Conservation (phyloP, 2,329 filamentous ascomycete genomes). For the Aureobasidium zeae region DNA sequence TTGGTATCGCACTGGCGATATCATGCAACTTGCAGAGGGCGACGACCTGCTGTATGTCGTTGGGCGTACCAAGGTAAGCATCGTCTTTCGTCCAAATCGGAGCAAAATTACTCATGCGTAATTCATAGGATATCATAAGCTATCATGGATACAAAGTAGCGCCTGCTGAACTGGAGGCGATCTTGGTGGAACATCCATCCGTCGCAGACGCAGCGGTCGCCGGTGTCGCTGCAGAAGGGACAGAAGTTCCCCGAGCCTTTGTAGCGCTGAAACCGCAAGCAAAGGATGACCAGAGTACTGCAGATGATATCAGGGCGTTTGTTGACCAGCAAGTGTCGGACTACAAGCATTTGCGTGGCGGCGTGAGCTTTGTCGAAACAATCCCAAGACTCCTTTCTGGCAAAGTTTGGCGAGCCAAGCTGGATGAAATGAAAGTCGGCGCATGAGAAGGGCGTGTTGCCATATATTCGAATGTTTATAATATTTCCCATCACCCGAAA, state of each 20-base stretch:
- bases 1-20: constrained; percentile 33
- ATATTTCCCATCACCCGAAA: too few relatives aligned
- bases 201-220: constrained; percentile 26
- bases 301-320: constrained; percentile 30
- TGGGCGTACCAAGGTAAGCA: constrained; percentile 40
- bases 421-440: constrained; percentile 36
- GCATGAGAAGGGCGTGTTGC: too few relatives aligned
- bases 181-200: constrained; percentile 20
- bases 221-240: constrained; percentile 15
- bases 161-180: constrained; percentile 27
- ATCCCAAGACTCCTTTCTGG: constrained; percentile 50
- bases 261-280: constrained; percentile 30
- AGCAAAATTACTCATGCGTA: constrained; percentile 58
- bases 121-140: constrained; percentile 1
- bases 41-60: constrained; percentile 14
- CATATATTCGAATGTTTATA: too few relatives aligned
- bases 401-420: constrained; percentile 52
- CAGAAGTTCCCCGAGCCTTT: constrained; percentile 20
- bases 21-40: constrained; percentile 24
- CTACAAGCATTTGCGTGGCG: constrained; percentile 34
- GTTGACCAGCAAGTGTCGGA: constrained; percentile 31
- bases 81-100: constrained; percentile 32
- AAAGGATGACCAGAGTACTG: constrained; percentile 24
- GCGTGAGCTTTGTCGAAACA: constrained; percentile 45
- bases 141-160: constrained; percentile 27